These are phyloP conservation scores for Cladobotryum mycophilum DNA, from an alignment of 2,329 filamentous ascomycete species.

Conservation along the genomic window DNA sequence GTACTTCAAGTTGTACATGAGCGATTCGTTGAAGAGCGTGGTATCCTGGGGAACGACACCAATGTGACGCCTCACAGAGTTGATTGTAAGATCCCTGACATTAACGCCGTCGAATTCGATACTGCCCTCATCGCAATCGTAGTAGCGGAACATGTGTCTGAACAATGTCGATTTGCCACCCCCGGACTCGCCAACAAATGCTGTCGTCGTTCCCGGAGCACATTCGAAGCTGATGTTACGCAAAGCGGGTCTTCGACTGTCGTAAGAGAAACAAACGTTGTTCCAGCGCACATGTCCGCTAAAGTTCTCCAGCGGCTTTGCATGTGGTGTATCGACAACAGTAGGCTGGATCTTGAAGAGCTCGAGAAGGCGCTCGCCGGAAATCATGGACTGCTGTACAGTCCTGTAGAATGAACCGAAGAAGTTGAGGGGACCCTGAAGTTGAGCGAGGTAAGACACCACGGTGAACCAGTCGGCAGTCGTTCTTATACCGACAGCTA, in stretches of 20 bases:
- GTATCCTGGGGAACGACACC: slow-evolving; percentile 97
- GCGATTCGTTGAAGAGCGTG: slow-evolving; percentile 84
- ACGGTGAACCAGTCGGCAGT: slow-evolving; percentile 69
- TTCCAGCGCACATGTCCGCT: slow-evolving; percentile 80
- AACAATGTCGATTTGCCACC: slow-evolving; percentile 97
- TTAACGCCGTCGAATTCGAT: slow-evolving; percentile 82
- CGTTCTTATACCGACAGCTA: slow-evolving; percentile 56
- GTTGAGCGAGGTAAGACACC: slow-evolving; percentile 71
- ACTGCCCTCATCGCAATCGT: slow-evolving; percentile 72
- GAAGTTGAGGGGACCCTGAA: slow-evolving; percentile 77
- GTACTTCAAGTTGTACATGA: slow-evolving; percentile 94
- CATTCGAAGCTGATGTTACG: slow-evolving; percentile 81
- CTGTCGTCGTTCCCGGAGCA: slow-evolving; percentile 83
- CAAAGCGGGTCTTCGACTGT: slow-evolving; percentile 76
- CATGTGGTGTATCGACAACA: slow-evolving; percentile 70
- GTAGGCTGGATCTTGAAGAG: slow-evolving; percentile 94
- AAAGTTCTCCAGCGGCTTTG: slow-evolving; percentile 58
- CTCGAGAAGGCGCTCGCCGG: slow-evolving; percentile 88
- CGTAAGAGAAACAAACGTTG: slow-evolving; percentile 86
- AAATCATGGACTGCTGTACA: slow-evolving; percentile 95
- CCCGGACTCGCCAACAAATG: slow-evolving; percentile 92
- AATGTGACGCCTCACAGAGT: slow-evolving; percentile 85
- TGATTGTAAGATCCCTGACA: slow-evolving; percentile 81
- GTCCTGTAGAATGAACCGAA: slow-evolving; percentile 94
- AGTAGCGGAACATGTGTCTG: slow-evolving; percentile 92